Base-by-base conservation (phyloP, 2,329 filamentous ascomycete genomes). In the Sporothrix luriei region DNA sequence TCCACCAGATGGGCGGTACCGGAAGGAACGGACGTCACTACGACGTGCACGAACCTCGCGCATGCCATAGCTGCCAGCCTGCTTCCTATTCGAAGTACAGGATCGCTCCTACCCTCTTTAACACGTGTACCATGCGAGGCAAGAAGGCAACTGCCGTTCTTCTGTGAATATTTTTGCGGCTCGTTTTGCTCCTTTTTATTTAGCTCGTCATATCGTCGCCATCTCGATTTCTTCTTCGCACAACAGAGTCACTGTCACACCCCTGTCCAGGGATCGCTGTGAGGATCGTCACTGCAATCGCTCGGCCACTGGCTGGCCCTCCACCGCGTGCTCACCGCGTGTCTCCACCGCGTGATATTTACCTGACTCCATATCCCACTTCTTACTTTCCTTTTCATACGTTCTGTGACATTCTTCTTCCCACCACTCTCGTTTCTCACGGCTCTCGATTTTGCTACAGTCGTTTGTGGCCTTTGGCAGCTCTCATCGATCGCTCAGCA, bases 1-100 rank as follows among this genome's bases (percentile, higher is more conserved):
- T 66, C 49, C 49, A 66, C 64, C 14, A 6, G 21, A 19, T 29
- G 33, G 43, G 21, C 61, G 61, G 49, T 49, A 49, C 43, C 64
- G 64, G 64, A 54, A 66, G 64, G 64, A 54, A 33, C 49, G 64
- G 49, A 55, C 49, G 64, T 43, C 24, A 48, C 62, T 52, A 13
- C 48, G 29, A 33, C 29, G 29, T 33, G 29, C 29, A 33, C 21
- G 29, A 52, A 54, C n/a, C 33, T 54, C 48, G 29, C n/a, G 16
- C 29, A 29, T 21, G 19, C 49, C 10, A 48, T 7, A 33, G 24
- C 62, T 51, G 16, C 11, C 11, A 59, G 55, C 55, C 48, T 62
- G 57, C 57, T 46, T 62, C 59, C 40, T 29, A 40, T 24, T 26
- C 59, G 38, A 62, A 62, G 29, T 19, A 48, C 40, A 49, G 4